Evolutionary conservation across 129 eudicot species (phyloP).

Genomic region (sunflower (Helianthus annuus)): DNA sequence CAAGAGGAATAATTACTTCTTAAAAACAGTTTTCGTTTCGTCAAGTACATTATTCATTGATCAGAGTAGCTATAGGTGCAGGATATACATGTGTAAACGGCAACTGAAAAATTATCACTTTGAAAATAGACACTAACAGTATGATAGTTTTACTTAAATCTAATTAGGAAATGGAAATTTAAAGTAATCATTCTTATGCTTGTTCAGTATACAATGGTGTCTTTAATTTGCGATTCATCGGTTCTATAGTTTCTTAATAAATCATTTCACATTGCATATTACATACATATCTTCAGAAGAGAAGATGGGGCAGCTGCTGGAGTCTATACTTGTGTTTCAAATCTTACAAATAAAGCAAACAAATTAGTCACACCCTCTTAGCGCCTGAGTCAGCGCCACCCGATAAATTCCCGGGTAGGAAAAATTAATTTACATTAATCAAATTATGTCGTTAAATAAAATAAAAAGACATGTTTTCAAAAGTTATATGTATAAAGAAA

Average conservation of each 20-base stretch:
- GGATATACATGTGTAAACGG: neutral
- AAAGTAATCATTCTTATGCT: constrained; percentile 5
- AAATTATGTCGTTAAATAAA: no score
- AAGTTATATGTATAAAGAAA: no score
- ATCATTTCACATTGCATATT: constrained; percentile 22
- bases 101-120: neutral
- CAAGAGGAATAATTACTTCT: no score
- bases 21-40: no score
- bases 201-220: neutral
- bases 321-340: constrained; percentile 88
- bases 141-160: neutral
- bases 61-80: no score
- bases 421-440: no score
- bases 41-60: neutral
- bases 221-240: neutral
- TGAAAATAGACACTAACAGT: neutral
- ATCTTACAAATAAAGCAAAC: constrained; percentile 63
- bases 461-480: no score
- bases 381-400: constrained; percentile 56
- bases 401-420: no score
- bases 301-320: constrained; percentile 95
- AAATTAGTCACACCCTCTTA: constrained; percentile 72
- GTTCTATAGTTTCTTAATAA: neutral
- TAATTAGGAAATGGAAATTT: neutral
- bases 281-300: constrained; percentile 55